Base-by-base conservation (phyloP, 805 yeast genomes). In the Candida ficus region DNA sequence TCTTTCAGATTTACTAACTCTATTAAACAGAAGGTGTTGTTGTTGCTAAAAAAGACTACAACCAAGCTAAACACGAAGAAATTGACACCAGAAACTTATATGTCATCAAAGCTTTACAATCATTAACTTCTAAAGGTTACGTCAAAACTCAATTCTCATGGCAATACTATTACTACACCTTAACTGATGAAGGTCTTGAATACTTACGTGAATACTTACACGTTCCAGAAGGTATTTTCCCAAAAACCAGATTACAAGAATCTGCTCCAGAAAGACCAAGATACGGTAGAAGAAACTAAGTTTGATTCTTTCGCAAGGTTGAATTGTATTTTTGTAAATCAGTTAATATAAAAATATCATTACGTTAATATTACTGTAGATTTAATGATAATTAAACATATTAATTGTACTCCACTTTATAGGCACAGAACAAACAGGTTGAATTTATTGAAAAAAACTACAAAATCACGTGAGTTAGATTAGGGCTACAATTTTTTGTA, bases 111-210 rank as follows among this genome's bases (percentile, higher is more conserved):
- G 97, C 99, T 67, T 83, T 93, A 73, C 99, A 93, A 79, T 91
- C 98, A 54, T 87, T 93, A 73, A 88, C 95, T 68, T 93, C 99
- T 53, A 88, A 84, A 75, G 99, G 99, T 72, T 93, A 67, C 83
- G 98, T 93, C 75, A 89, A 91, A 87, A 93, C 99, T 64, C 98
- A 89, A 78, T 93, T 91, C 84, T 91, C 98, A 67, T 93, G 99
- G 99, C 97, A 90, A 83, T 88, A 88, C 83, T 93, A 93, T 80
- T 93, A 93, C 95, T 93, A 93, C 95, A 88, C 99, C 80, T 85
- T 93, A 70, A 93, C 98, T 70, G 98, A 93, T 70, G 96, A 87
- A 76, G 99, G 99, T 83, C 91, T 93, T 57, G 96, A 89, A 69
- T 93, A 78, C 85, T 84, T 93, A 68, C 86, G 97, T 78, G 89